phyloP scores from a whole-genome alignment of 2,329 filamentous ascomycete genomes.

The Sclerotinia trifoliorum region DNA sequence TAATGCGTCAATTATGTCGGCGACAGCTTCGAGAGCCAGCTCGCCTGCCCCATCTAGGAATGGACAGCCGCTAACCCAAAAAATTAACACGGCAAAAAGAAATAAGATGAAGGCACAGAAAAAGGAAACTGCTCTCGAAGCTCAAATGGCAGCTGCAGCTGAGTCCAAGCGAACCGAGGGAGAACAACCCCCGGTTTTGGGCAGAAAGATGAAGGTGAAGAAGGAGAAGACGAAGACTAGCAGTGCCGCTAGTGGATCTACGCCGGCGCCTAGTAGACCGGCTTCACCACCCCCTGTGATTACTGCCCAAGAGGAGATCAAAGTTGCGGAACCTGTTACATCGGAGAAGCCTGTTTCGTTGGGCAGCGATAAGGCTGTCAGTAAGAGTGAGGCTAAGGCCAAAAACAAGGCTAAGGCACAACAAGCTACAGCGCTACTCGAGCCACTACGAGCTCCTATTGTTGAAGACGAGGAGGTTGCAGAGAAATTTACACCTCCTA shows the following conservation, averaged over 20 bases:
- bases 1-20: slow-evolving; percentile 70
- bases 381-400: slow-evolving; percentile 28
- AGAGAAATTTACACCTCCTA: slow-evolving; percentile 36
- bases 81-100: slow-evolving; percentile 68
- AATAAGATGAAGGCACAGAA: slow-evolving; percentile 70
- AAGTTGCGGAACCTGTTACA: background rate
- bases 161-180: slow-evolving; percentile 43
- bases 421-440: slow-evolving; percentile 29
- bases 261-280: slow-evolving; percentile 35
- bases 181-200: slow-evolving; percentile 67
- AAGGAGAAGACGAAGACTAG: slow-evolving; percentile 58
- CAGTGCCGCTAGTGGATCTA: slow-evolving; percentile 35
- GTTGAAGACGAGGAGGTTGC: slow-evolving; percentile 34
- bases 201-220: slow-evolving; percentile 82
- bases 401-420: slow-evolving; percentile 34
- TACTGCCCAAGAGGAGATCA: slow-evolving; percentile 18
- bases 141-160: slow-evolving; percentile 55
- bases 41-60: slow-evolving; percentile 67
- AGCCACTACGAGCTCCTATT: slow-evolving; percentile 30
- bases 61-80: slow-evolving; percentile 58
- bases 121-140: slow-evolving; percentile 58
- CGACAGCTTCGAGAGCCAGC: slow-evolving; percentile 68
- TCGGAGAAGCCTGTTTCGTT: slow-evolving; percentile 3
- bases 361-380: slow-evolving; percentile 23
- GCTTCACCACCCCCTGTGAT: slow-evolving; percentile 31